phyloP scores from a whole-genome alignment of 2,329 filamentous ascomycete species.

The Neocucurbitaria cava region DNA sequence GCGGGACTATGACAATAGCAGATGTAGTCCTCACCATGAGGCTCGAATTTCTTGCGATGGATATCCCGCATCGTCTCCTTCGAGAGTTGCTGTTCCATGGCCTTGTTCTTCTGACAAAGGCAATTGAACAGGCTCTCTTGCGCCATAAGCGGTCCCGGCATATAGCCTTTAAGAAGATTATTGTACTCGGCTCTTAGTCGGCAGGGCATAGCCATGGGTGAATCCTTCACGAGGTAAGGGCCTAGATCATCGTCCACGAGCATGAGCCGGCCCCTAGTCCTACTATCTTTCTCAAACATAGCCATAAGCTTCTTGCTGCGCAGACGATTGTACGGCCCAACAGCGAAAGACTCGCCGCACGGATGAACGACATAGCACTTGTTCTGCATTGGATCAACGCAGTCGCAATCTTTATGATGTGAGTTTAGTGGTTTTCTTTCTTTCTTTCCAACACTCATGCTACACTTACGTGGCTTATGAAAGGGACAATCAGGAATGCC shows the following conservation, averaged over 20 bases:
- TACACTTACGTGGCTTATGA: conserved; percentile 25
- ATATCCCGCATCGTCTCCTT: conserved; percentile 11
- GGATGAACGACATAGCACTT: conserved; percentile 29
- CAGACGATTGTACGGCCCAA: conserved; percentile 31
- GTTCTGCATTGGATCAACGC: conserved; percentile 27
- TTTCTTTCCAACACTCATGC: not conserved
- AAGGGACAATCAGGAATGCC: conserved; percentile 30
- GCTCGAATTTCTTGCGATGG: conserved; percentile 2
- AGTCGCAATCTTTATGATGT: conserved; percentile 15
- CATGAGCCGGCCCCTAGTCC: conserved; percentile 30
- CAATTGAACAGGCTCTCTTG: conserved; percentile 23
- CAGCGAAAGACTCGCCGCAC: conserved; percentile 2
- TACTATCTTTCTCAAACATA: conserved; percentile 19
- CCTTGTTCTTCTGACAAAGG: conserved; percentile 15
- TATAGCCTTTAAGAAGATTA: conserved; percentile 8
- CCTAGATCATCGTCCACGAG: conserved; percentile 30
- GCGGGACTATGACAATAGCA: conserved; percentile 28
- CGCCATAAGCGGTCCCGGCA: conserved; percentile 21
- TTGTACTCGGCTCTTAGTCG: conserved; percentile 20
- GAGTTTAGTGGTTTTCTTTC: not conserved
- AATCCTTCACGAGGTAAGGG: conserved; percentile 13
- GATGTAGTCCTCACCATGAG: not conserved
- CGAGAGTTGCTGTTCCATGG: conserved; percentile 13
- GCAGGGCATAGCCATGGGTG: conserved; percentile 7
- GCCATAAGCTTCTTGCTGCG: conserved; percentile 25